Evolutionary conservation across 2,329 filamentous ascomycete species (phyloP).

Genomic region (Aspergillus glaucus): DNA sequence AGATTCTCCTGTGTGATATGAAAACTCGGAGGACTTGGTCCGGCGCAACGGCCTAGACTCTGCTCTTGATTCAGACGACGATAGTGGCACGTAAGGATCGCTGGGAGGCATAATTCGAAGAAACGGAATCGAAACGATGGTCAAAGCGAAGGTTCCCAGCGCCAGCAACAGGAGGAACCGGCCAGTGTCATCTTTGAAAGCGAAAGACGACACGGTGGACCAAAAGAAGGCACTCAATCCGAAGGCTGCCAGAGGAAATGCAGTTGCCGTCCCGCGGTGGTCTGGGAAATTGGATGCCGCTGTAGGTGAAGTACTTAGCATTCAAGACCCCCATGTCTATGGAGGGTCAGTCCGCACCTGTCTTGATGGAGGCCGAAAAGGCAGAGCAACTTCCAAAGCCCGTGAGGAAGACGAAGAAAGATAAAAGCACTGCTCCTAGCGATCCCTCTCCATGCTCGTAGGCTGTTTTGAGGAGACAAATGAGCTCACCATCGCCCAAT

Average conservation of each 20-base stretch:
- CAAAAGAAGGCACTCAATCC: constrained; percentile 96
- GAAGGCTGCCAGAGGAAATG: constrained; percentile 86
- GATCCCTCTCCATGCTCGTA: constrained; percentile 62
- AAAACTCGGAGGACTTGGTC: constrained; percentile 25
- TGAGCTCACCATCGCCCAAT: not conserved
- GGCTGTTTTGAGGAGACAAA: constrained; percentile 40
- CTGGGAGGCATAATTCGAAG: constrained; percentile 63
- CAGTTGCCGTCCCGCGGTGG: constrained; percentile 86
- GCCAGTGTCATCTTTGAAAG: constrained; percentile 78
- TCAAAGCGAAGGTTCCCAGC: constrained; percentile 69
- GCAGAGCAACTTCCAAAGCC: constrained; percentile 85
- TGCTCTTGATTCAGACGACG: constrained; percentile 19
- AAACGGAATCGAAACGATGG: constrained; percentile 76
- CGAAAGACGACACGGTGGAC: constrained; percentile 66
- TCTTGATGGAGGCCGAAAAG: constrained; percentile 84
- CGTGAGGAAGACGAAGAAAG: constrained; percentile 77
- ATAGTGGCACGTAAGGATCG: constrained; percentile 39
- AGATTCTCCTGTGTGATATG: constrained; percentile 15
- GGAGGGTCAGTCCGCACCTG: constrained; percentile 36
- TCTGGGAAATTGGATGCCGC: constrained; percentile 88
- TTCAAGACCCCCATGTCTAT: not conserved
- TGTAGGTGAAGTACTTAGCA: constrained; percentile 22
- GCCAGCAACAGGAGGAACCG: constrained; percentile 75
- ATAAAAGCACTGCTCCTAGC: constrained; percentile 55
- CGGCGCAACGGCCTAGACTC: constrained; percentile 28